Percentiles rank a stretch among this genome's conserved stretches.
These are phyloP conservation scores for Turritis glabra DNA, from an alignment of 345 rosid genomes.

Conservation along the genomic window DNA sequence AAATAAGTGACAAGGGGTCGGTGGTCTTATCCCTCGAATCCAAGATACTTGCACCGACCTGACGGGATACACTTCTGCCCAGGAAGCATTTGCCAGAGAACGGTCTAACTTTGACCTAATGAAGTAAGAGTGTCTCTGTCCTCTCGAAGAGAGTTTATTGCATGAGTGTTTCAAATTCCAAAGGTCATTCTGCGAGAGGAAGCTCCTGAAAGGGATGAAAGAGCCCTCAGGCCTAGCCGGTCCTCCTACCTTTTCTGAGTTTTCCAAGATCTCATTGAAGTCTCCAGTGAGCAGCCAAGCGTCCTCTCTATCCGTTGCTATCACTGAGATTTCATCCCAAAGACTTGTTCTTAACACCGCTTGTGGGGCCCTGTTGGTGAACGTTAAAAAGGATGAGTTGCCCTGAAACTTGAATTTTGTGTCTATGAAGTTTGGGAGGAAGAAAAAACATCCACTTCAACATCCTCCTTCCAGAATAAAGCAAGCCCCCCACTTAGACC, in stretches of 20 bases:
- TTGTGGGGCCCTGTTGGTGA: background rate
- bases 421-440: background rate
- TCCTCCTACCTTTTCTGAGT: background rate
- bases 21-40: background rate
- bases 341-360: background rate
- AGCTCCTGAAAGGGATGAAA: too few species aligned
- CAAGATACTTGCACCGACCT: background rate
- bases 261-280: background rate
- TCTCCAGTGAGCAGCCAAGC: background rate
- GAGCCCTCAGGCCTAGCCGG: background rate
- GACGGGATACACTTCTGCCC: background rate
- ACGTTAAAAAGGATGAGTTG: background rate
- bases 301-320: background rate
- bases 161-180: background rate
- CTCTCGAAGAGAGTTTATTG: background rate
- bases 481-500: too few species aligned
- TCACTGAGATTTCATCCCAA: fast-evolving
- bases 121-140: background rate
- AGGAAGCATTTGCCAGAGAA: background rate
- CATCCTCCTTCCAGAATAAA: background rate
- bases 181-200: background rate
- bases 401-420: background rate
- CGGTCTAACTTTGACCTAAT: background rate
- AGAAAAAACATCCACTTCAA: background rate
- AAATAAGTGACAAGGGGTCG: background rate